Percentiles rank a stretch among this genome's conserved stretches.
phyloP scores from a whole-genome alignment of 2,329 filamentous ascomycete genomes.

The Cercospora canescens region DNA sequence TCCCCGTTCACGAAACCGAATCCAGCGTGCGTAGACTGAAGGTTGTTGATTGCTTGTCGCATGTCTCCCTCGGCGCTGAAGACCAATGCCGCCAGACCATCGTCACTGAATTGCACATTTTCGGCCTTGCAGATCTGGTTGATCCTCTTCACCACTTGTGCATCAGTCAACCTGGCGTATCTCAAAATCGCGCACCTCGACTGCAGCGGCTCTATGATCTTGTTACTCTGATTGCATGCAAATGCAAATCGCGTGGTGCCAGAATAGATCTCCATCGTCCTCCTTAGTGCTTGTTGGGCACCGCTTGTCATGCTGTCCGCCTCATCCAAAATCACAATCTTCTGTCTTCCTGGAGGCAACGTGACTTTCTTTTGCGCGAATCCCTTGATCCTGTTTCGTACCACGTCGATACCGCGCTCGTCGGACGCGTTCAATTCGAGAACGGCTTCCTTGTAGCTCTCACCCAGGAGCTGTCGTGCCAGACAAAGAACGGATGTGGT shows the following conservation, averaged over 20 bases:
- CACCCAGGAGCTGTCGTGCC: slow-evolving; percentile 84
- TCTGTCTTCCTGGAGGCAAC: slow-evolving; percentile 83
- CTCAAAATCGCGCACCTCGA: slow-evolving; percentile 94
- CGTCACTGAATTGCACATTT: slow-evolving; percentile 85
- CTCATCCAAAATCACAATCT: slow-evolving; percentile 96
- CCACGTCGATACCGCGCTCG: slow-evolving; percentile 95
- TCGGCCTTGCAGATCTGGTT: slow-evolving; percentile 93
- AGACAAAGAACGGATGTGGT: slow-evolving; percentile 94
- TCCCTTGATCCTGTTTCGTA: slow-evolving; percentile 94
- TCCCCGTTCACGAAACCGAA: slow-evolving; percentile 97
- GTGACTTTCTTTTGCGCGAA: slow-evolving; percentile 99
- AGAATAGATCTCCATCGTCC: slow-evolving; percentile 99
- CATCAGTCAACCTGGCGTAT: slow-evolving; percentile 89
- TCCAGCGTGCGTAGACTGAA: slow-evolving; percentile 89
- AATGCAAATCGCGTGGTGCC: slow-evolving; percentile 96
- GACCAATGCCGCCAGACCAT: slow-evolving; percentile 91
- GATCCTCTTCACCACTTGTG: slow-evolving; percentile 85
- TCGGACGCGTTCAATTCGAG: slow-evolving; percentile 95
- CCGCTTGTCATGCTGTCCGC: slow-evolving; percentile 96
- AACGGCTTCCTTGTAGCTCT: slow-evolving; percentile 96
- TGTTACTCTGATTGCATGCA: slow-evolving; percentile 97
- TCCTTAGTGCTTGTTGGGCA: slow-evolving; percentile 88
- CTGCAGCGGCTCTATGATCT: slow-evolving; percentile 98
- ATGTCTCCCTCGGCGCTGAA: slow-evolving; percentile 98
- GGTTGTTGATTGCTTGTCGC: slow-evolving; percentile 97